Conservation (phyloP, 164 flowering plant genomes). For the Protea cynaroides region DNA sequence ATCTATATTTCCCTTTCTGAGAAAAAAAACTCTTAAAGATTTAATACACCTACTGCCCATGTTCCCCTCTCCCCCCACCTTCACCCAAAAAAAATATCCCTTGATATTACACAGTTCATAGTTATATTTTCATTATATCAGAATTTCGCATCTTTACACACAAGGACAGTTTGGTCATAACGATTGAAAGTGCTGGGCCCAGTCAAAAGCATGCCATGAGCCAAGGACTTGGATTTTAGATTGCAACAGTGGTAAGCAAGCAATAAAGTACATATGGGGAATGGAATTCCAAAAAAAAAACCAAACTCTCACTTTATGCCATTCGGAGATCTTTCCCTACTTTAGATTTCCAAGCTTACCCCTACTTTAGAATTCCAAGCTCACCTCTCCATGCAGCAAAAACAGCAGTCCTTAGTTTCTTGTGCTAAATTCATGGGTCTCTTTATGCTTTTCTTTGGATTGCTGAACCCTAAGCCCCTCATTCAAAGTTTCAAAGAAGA, state of each 20-base stretch:
- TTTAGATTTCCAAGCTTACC: too few species aligned
- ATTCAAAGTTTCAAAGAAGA: conserved; percentile 27
- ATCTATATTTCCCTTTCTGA: too few species aligned
- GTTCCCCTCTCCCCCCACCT: too few species aligned
- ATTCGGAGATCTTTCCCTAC: conserved; percentile 38
- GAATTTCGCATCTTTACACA: not conserved
- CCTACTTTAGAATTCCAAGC: conserved; percentile 50
- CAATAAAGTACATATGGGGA: conserved; percentile 31
- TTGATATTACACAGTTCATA: too few species aligned
- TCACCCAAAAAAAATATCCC: too few species aligned
- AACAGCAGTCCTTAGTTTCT: conserved; percentile 41
- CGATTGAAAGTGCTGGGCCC: not conserved
- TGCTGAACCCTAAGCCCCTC: conserved; percentile 25
- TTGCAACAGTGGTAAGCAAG: conserved; percentile 42
- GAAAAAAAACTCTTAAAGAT: too few species aligned
- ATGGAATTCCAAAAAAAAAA: conserved; percentile 25
- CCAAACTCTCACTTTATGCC: conserved; percentile 61
- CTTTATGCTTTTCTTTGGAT: conserved; percentile 43
- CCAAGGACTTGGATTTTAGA: conserved; percentile 3
- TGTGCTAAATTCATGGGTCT: conserved; percentile 46
- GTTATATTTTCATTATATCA: too few species aligned
- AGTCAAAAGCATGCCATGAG: conserved; percentile 3
- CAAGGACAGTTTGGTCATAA: not conserved
- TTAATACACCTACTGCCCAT: too few species aligned
- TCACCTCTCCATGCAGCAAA: conserved; percentile 40